A percentile compares a stretch with the other conserved stretches of the same genome.
Conservation (phyloP, 2,329 filamentous ascomycete genomes). For the Dactylellina parvicollis region DNA sequence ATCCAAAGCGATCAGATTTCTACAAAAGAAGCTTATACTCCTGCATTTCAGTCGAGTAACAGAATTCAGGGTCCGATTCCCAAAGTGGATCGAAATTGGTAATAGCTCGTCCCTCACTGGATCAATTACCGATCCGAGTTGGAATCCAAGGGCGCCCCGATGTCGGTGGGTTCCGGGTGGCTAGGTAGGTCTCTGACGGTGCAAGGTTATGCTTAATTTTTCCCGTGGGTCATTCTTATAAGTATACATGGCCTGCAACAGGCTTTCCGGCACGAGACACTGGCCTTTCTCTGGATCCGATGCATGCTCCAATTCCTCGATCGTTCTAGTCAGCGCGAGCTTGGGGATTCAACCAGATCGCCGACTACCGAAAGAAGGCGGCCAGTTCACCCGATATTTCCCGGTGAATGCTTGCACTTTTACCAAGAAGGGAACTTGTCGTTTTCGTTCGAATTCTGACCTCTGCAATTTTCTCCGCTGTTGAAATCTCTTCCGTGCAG, state of each 20-base stretch:
- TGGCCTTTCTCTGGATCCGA: conserved; percentile 40
- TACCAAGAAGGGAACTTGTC: conserved; percentile 37
- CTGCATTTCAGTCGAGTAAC: conserved; percentile 47
- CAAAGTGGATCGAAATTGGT: conserved; percentile 47
- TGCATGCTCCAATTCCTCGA: conserved; percentile 32
- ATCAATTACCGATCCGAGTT: conserved; percentile 11
- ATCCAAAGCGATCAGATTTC: no score
- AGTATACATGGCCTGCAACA: background rate
- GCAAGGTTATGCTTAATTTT: conserved; percentile 42
- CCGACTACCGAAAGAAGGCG: conserved; percentile 51
- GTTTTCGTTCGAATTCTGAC: conserved; percentile 11
- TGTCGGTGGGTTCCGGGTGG: conserved; percentile 52
- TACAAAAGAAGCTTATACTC: conserved; percentile 43
- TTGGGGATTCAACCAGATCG: conserved; percentile 37
- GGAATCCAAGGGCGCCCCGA: conserved; percentile 18
- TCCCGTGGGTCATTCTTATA: conserved; percentile 2
- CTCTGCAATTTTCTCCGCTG: background rate
- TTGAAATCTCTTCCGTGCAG: conserved; percentile 30
- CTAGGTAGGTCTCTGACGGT: conserved; percentile 4
- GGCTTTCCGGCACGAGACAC: conserved; percentile 16
- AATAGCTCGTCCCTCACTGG: conserved; percentile 47
- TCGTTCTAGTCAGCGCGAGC: conserved; percentile 16
- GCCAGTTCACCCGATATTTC: conserved; percentile 51
- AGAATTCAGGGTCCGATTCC: conserved; percentile 38
- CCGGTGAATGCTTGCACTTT: conserved; percentile 47